Conservation (phyloP, 495 filamentous ascomycete genomes). For the Daldinia loculata region DNA sequence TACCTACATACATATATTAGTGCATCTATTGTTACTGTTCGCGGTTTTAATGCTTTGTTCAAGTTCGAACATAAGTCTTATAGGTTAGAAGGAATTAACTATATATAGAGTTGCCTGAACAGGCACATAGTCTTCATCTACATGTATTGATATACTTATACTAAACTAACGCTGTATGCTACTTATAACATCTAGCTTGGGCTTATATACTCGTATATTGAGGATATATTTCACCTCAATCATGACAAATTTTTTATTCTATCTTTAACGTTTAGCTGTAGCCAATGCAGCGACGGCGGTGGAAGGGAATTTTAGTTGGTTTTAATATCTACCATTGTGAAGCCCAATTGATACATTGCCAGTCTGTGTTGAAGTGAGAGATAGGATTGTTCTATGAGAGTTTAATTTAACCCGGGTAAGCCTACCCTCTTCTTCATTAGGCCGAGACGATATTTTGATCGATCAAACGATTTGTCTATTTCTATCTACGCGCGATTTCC, state of each 20-base stretch:
- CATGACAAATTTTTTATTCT: too few species aligned
- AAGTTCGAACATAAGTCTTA: background rate
- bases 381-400: background rate
- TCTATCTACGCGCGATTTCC: slow-evolving; percentile 1
- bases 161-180: background rate
- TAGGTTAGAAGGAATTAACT: background rate
- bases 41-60: background rate
- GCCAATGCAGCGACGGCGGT: too few species aligned
- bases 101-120: background rate
- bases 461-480: background rate
- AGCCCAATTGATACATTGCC: background rate
- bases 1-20: background rate
- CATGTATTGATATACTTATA: background rate
- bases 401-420: background rate
- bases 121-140: background rate
- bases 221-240: background rate
- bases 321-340: background rate
- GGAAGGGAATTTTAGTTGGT: background rate
- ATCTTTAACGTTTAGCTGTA: too few species aligned
- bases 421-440: background rate
- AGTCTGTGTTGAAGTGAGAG: too few species aligned
- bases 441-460: background rate
- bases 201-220: background rate
- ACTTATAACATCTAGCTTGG: background rate
- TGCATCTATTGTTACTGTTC: background rate